Evolutionary conservation across 2,329 filamentous ascomycete species (phyloP).

Genomic region (Beauveria scarabaeidicola): DNA sequence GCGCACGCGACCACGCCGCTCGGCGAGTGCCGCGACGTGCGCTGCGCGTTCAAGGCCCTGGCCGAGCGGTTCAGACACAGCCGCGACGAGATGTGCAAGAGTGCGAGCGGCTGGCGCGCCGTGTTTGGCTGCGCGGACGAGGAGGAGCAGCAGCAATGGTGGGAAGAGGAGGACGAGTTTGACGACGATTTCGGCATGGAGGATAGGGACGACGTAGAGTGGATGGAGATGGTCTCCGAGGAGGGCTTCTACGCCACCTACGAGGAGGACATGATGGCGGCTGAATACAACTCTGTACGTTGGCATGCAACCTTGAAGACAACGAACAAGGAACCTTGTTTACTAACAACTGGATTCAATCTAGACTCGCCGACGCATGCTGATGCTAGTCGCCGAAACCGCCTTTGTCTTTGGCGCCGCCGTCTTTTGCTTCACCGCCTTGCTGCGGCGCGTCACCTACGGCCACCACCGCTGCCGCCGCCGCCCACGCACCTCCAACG

Average conservation of each 20-base stretch:
- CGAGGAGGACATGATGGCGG: neutral
- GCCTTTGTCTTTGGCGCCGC: constrained; percentile 32
- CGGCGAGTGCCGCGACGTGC: constrained; percentile 31
- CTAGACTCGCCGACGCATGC: constrained; percentile 2
- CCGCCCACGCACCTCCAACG: neutral
- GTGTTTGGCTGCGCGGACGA: neutral
- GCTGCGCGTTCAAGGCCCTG: constrained; percentile 34
- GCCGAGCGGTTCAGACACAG: constrained; percentile 29
- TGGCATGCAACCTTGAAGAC: neutral
- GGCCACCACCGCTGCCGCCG: constrained; percentile 11
- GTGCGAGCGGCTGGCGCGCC: constrained; percentile 10
- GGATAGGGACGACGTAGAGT: neutral
- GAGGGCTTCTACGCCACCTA: neutral
- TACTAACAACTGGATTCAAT: neutral
- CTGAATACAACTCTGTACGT: neutral
- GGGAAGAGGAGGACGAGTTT: neutral
- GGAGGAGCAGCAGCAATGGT: neutral
- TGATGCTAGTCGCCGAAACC: constrained; percentile 20
- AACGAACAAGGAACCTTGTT: neutral
- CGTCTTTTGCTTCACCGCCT: constrained; percentile 14
- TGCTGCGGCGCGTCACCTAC: constrained; percentile 14
- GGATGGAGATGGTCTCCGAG: neutral
- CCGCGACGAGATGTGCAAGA: constrained; percentile 15
- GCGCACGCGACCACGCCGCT: constrained; percentile 11
- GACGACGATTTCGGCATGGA: neutral